Evolutionary conservation across 306 rosid genomes (phyloP).

Genomic region (Dalbergia cochinchinensis): DNA sequence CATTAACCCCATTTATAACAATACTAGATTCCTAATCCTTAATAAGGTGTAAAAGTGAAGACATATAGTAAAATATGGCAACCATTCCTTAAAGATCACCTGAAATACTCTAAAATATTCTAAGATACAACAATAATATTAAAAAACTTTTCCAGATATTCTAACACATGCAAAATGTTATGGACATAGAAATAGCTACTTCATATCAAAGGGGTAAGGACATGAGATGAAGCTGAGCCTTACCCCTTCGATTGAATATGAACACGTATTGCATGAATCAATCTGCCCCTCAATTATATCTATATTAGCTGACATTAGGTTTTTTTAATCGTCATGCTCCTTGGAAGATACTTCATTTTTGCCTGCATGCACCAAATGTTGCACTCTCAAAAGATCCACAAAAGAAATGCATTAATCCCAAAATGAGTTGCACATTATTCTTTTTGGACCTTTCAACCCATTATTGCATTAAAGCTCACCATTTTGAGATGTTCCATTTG

Average conservation of each 20-base stretch:
- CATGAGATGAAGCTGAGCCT: conserved; percentile 35
- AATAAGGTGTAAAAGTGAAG: too few relatives aligned
- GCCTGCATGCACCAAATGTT: not conserved
- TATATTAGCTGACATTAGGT: conserved; percentile 30
- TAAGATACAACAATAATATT: too few relatives aligned
- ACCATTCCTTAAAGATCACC: too few relatives aligned
- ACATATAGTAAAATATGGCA: too few relatives aligned
- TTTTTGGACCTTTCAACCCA: not conserved
- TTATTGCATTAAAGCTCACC: conserved; percentile 42
- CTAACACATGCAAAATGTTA: not conserved
- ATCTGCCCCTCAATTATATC: conserved; percentile 11
- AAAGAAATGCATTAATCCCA: not conserved
- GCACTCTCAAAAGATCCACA: not conserved
- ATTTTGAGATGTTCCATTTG: conserved; percentile 27
- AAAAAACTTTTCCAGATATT: too few relatives aligned
- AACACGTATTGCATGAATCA: conserved; percentile 25
- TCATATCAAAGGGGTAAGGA: not conserved
- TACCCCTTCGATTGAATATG: conserved; percentile 40
- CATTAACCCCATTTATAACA: too few relatives aligned
- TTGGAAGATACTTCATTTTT: conserved; percentile 15
- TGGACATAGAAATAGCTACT: not conserved
- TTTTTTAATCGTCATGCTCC: conserved; percentile 26
- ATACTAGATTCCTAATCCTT: too few relatives aligned
- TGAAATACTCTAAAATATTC: too few relatives aligned
- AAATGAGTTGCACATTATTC: not conserved